Base-by-base conservation (phyloP, 2,329 filamentous ascomycete species). In the Fusarium burgessii region DNA sequence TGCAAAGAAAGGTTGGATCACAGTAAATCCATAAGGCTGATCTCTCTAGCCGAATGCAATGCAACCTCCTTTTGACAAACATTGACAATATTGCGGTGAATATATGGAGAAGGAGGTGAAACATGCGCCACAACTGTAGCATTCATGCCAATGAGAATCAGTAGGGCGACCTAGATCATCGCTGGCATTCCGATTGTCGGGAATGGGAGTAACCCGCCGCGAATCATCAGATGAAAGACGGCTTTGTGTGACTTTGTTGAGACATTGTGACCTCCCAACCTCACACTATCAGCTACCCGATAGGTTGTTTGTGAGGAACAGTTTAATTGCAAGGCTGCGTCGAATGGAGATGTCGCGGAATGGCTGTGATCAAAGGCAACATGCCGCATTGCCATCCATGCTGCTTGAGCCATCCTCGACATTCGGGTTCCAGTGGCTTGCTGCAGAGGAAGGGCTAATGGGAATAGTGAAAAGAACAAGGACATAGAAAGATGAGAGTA, bases 281-380 rank as follows among this genome's bases (percentile, higher is more conserved):
- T n/a, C n/a, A 0, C 3, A n/a, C 7, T 14, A 14, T 6, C 4
- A 46, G 11, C 5, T 18, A 1, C 7, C 23, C 4, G 2, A 27
- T 9, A 14, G 6, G 13, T 4, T 3, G 3, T 15, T 47, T 3
- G 4, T 7, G 14, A 23, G 5, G 1, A 10, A 17, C 5, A 7
- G 18, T 14, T 0, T 11, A 7, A 18, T 27, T 5, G 3, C 0
- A 47, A 3, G 13, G 12, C 13, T 15, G 11, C 9, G 6, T 18
- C 15, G 9, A 20, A 9, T 36, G 35, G 17, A 9, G 6, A 17
- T 18, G 35, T 17, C 23, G 23, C 23, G 23, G 23, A 23, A 23
- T 23, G 23, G 23, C 23, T 23, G 23, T 23, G 23, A 23, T 23
- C 23, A 23, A 5, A 23, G 23, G 23, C 23, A 23, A 23, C 3